phyloP scores from a whole-genome alignment of 73 alveolate genomes.

The Blepharisma stoltei region DNA sequence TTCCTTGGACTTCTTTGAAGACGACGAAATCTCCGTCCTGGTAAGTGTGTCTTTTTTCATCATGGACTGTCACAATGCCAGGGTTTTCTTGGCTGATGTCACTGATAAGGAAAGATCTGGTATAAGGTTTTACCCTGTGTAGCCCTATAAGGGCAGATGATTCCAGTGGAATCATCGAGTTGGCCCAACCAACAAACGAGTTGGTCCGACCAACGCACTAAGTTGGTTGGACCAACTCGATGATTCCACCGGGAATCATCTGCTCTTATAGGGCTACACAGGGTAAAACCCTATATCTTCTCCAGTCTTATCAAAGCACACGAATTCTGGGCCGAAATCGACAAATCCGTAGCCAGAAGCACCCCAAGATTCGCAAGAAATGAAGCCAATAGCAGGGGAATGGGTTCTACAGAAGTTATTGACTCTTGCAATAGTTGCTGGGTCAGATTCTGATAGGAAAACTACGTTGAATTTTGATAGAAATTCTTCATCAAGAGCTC shows the following conservation, averaged over 20 bases:
- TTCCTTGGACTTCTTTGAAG: constrained; percentile 97
- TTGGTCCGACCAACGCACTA: too few relatives aligned
- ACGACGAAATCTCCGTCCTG: constrained; percentile 95
- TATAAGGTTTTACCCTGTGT: too few relatives aligned
- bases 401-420: constrained; percentile 74
- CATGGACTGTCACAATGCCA: constrained; percentile 84
- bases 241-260: too few relatives aligned
- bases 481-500: constrained; percentile 41
- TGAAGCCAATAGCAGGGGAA: constrained; percentile 72
- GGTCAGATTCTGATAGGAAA: constrained; percentile 78
- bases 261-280: too few relatives aligned
- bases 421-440: constrained; percentile 64
- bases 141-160: too few relatives aligned
- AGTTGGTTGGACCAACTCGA: too few relatives aligned
- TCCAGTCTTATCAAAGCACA: constrained; percentile 64
- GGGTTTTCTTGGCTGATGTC: constrained; percentile 74
- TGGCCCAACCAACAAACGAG: too few relatives aligned
- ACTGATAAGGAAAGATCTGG: constrained; percentile 85
- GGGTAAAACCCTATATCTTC: too few relatives aligned
- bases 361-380: constrained; percentile 73
- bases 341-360: constrained; percentile 91
- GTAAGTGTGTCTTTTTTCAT: constrained; percentile 86
- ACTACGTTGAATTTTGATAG: constrained; percentile 74
- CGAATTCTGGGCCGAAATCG: constrained; percentile 90
- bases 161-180: too few relatives aligned